These are phyloP conservation scores for Puccinia horiana DNA, from an alignment of 1,284 basidiomycete species.

Conservation along the genomic window DNA sequence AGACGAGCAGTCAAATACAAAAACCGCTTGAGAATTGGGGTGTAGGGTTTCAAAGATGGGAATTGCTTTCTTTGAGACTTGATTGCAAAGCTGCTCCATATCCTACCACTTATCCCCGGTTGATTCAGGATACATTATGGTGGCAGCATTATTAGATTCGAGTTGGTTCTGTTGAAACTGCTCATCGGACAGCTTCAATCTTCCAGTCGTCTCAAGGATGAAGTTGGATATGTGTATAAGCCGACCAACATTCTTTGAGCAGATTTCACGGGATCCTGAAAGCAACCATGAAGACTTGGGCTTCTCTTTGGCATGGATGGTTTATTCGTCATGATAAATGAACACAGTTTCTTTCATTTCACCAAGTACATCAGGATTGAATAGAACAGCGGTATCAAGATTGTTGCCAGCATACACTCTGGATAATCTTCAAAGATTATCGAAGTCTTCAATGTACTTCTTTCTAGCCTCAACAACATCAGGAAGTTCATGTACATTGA, in stretches of 20 bases:
- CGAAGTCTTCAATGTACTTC: conserved; percentile 13
- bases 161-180: not conserved
- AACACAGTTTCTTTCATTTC: not conserved
- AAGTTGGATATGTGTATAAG: conserved; percentile 22
- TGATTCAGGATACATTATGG: not conserved
- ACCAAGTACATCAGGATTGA: conserved; percentile 3
- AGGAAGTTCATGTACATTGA: not conserved
- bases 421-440: not conserved
- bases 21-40: not conserved
- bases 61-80: not conserved
- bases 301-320: not conserved
- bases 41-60: not conserved
- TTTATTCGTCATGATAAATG: conserved; percentile 18
- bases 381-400: not conserved
- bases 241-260: not conserved
- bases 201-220: conserved; percentile 14
- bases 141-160: conserved; percentile 2
- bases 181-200: not conserved
- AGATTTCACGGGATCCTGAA: not conserved
- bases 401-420: not conserved
- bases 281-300: conserved; percentile 8
- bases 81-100: conserved; percentile 9
- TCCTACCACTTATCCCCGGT: conserved; percentile 12
- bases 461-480: not conserved
- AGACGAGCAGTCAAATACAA: not conserved